phyloP scores from a whole-genome alignment of 108 stramenopile species.

The Nitzschia putrida region DNA sequence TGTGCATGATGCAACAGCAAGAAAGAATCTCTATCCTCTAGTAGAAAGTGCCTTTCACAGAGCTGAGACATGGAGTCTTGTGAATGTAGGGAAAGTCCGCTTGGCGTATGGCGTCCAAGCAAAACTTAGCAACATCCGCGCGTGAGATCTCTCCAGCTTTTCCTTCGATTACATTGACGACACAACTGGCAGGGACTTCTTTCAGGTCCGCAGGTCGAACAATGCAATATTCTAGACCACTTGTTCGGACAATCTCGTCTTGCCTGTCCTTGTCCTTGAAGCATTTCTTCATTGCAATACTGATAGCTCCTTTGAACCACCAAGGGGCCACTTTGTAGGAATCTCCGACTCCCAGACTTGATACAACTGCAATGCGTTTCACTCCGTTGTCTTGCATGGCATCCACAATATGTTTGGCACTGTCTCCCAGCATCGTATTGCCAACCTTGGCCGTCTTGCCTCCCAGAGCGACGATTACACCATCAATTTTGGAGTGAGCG shows the following conservation, averaged over 20 bases:
- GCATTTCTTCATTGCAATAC: conserved; percentile 95
- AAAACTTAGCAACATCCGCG: conserved; percentile 98
- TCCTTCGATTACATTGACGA: conserved; percentile 97
- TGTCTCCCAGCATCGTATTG: conserved; percentile 94
- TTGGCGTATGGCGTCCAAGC: conserved; percentile 87
- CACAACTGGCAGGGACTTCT: conserved; percentile 93
- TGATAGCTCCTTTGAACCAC: conserved; percentile 93
- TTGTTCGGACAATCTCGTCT: conserved; percentile 79
- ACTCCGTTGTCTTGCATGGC: conserved; percentile 93
- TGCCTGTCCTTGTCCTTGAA: conserved; percentile 98
- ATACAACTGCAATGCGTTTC: conserved; percentile 91
- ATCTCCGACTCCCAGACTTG: conserved; percentile 95
- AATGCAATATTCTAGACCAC: conserved; percentile 93
- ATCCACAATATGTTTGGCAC: conserved; percentile 78
- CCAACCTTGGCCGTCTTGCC: conserved; percentile 95
- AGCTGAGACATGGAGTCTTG: conserved; percentile 92
- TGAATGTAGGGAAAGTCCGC: conserved; percentile 92
- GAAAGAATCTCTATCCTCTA: not conserved
- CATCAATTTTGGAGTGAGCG: conserved; percentile 70
- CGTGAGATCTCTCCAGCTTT: conserved; percentile 93
- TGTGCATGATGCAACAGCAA: not conserved
- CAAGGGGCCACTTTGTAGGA: conserved; percentile 93
- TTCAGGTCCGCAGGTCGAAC: conserved; percentile 96
- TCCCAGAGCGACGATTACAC: conserved; percentile 93
- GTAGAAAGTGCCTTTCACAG: conserved; percentile 88